Conservation (phyloP, 2,329 filamentous ascomycete species). For the Hymenoscyphus fraxineus region DNA sequence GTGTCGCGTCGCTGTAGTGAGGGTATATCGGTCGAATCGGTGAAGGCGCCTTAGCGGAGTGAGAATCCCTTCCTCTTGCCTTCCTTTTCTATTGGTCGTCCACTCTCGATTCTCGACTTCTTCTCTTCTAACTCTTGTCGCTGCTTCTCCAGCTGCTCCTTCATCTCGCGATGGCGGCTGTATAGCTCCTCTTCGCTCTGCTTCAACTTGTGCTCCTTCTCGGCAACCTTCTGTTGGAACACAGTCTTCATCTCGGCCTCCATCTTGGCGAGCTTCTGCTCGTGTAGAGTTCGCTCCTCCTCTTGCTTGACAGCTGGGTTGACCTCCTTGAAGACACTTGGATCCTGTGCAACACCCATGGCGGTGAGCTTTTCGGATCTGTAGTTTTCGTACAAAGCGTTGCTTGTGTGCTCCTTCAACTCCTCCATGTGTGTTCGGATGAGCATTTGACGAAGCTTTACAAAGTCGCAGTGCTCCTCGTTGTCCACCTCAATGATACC, state of each 20-base stretch:
- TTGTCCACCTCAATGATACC: conserved; percentile 99
- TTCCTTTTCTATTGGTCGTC: conserved; percentile 94
- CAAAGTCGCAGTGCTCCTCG: conserved; percentile 99
- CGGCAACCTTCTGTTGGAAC: conserved; percentile 99
- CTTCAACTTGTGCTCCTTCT: conserved; percentile 99
- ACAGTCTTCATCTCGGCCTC: conserved; percentile 99
- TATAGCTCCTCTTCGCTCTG: conserved; percentile 99
- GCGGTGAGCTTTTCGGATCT: conserved; percentile 97
- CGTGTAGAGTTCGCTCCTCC: conserved; percentile 94
- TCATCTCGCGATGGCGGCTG: conserved; percentile 98
- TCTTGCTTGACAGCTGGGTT: conserved; percentile 99
- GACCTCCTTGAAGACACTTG: conserved; percentile 99
- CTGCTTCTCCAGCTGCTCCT: conserved; percentile 96
- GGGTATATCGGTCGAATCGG: conserved; percentile 24
- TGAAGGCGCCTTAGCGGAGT: conserved; percentile 65
- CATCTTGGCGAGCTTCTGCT: conserved; percentile 99
- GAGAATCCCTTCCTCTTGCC: conserved; percentile 99
- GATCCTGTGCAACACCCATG: conserved; percentile 98
- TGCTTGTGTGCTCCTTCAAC: conserved; percentile 99
- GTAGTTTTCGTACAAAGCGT: conserved; percentile 98
- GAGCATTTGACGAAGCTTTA: conserved; percentile 99
- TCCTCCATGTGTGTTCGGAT: conserved; percentile 99
- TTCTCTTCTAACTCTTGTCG: conserved; percentile 95
- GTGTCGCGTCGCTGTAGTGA: conserved; percentile 27
- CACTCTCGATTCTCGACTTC: conserved; percentile 92